A percentile compares a stretch with the other conserved stretches of the same genome.
These are phyloP conservation scores for Diplodia scrobiculata DNA, from an alignment of 2,329 filamentous ascomycete species.

Conservation along the genomic window DNA sequence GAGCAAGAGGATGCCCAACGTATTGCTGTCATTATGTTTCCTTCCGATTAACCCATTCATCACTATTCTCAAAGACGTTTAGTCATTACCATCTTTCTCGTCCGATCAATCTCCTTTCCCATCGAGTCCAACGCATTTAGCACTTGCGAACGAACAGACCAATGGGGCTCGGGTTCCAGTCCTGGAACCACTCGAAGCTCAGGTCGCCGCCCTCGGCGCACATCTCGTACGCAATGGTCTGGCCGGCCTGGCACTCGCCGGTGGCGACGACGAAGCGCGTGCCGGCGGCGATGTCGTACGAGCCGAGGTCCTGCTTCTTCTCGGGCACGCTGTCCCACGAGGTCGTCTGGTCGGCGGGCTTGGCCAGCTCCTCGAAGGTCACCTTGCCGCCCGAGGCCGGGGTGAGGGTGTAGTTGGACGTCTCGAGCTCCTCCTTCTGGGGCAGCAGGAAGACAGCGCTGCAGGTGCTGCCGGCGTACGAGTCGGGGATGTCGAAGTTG, in stretches of 20 bases:
- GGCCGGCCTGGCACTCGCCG: constrained; percentile 58
- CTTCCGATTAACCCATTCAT: background rate
- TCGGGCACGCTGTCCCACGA: constrained; percentile 58
- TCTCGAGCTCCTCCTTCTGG: constrained; percentile 58
- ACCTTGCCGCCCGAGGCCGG: constrained; percentile 57
- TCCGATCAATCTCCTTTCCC: background rate
- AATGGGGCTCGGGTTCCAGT: constrained; percentile 58
- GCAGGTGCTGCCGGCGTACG: constrained; percentile 59
- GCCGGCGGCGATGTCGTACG: constrained; percentile 54
- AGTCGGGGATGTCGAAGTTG: constrained; percentile 50
- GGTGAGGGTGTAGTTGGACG: constrained; percentile 53
- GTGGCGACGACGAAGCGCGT: constrained; percentile 57
- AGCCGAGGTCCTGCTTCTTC: constrained; percentile 50
- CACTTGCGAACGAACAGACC: constrained; percentile 39
- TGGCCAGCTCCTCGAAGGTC: constrained; percentile 54
- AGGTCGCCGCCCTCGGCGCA: constrained; percentile 52
- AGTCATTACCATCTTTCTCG: background rate
- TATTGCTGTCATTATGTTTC: background rate
- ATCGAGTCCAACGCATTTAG: background rate
- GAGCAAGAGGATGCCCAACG: background rate
- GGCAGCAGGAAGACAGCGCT: constrained; percentile 68
- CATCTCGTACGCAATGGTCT: constrained; percentile 58
- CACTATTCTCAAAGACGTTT: background rate
- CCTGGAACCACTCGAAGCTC: constrained; percentile 63
- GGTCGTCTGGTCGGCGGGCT: constrained; percentile 53